A percentile compares a stretch with the other conserved stretches of the same genome.
Evolutionary conservation across 768 basidiomycete genomes (phyloP).

Genomic region (Boletus subparvulus): DNA sequence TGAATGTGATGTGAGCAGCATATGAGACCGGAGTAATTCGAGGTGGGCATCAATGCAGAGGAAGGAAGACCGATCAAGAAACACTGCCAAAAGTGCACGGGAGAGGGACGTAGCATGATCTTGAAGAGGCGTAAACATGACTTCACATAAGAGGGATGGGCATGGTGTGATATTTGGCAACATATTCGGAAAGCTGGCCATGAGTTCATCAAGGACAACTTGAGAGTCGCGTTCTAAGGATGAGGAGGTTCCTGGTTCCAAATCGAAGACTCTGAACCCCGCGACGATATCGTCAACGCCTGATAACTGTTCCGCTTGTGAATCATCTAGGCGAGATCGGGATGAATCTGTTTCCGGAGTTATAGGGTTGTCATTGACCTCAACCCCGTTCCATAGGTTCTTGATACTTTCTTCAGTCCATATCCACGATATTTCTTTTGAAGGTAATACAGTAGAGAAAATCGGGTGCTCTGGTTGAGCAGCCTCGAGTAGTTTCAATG

Average conservation of each 20-base stretch:
- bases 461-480: constrained; percentile 67
- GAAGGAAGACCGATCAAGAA: constrained; percentile 61
- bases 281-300: constrained; percentile 37
- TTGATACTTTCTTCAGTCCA: constrained; percentile 36
- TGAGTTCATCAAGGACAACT: constrained; percentile 44
- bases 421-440: constrained; percentile 46
- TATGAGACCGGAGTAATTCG: constrained; percentile 67
- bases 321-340: neutral
- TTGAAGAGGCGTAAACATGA: constrained; percentile 61
- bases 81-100: constrained; percentile 60
- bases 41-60: constrained; percentile 72
- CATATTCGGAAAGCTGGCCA: constrained; percentile 53
- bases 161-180: constrained; percentile 68
- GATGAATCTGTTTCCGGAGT: neutral
- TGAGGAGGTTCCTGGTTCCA: constrained; percentile 56
- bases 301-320: neutral
- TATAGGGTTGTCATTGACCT: neutral
- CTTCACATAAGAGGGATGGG: constrained; percentile 57
- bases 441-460: constrained; percentile 36
- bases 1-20: constrained; percentile 67
- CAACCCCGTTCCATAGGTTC: constrained; percentile 7
- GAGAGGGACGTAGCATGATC: constrained; percentile 65
- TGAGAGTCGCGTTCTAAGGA: constrained; percentile 21
- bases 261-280: constrained; percentile 58
- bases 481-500: constrained; percentile 59